Evolutionary conservation across 352 stramenopile genomes (phyloP), one percentile per base, ranked within the genome.

Genomic region (Phytophthora vignae): DNA sequence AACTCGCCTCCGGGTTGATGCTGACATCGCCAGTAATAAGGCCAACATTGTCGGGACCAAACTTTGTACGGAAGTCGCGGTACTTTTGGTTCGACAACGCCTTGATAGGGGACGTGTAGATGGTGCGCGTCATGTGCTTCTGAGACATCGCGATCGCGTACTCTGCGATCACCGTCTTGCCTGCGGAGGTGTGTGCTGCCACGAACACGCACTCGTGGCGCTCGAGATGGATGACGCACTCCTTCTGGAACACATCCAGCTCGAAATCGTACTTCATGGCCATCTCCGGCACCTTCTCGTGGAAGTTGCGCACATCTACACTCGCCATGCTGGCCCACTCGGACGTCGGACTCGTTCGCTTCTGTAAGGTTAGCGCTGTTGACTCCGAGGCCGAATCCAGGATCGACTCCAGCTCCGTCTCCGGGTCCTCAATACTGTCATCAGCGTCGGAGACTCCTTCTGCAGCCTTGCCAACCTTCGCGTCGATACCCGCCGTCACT

Each of bases 31-130:
- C 98, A 8, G 98, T 99, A 74, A 99, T 98, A 8, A 99, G 71
- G 3, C 98, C 98, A 33, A 99, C 97, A 78, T 99, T 94, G 25
- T 98, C 91, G 2, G 85, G 74, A 1, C 92, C 94, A 75, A 98
- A 99, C 62, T 96, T 95, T 29, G 89, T 83, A 38, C 93, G 95
- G 72, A 99, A 99, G 71, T 99, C 98, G 40, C 97, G 89, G 81
- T 99, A 99, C 84, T 99, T 99, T 78, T 99, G 98, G 77, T 99
- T 99, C 17, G 89, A 98, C 38, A 99, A 79, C 40, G 97, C 97
- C 76, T 99, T 99, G 71, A 99, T 99, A 0, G 98, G 98, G 38
- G 94, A 99, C 22, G 98, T 99, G 83, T 99, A 99, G 60, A 99
- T 98, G 33, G 88, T 97, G 46, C 96, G 85, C 25, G 85, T 94